A percentile compares a stretch with the other conserved stretches of the same genome.
phyloP scores from a whole-genome alignment of 2,329 filamentous ascomycete genomes.

The Lasiodiplodia hormozganensis region DNA sequence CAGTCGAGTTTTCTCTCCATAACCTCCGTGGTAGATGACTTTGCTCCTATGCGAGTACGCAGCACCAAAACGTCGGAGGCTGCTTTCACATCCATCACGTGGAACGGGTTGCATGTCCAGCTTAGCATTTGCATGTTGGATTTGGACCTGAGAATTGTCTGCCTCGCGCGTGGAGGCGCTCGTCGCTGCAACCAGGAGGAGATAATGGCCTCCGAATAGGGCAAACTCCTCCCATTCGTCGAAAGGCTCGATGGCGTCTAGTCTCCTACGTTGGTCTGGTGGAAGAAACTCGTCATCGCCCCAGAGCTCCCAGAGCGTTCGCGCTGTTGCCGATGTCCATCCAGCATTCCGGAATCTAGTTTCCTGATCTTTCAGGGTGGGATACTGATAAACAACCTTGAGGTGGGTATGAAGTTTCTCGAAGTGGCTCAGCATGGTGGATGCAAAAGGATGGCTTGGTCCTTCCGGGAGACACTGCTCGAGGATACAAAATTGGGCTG shows the following conservation, averaged over 20 bases:
- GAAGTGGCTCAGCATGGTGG: constrained; percentile 85
- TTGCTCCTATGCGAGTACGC: constrained; percentile 42
- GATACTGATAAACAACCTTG: constrained; percentile 76
- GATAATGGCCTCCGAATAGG: constrained; percentile 84
- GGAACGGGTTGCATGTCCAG: neutral
- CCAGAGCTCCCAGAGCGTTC: constrained; percentile 86
- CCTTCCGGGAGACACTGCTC: constrained; percentile 88
- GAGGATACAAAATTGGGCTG: constrained; percentile 82
- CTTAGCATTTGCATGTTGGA: neutral
- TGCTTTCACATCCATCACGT: constrained; percentile 27
- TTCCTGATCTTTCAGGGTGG: constrained; percentile 69
- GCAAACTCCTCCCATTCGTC: constrained; percentile 97
- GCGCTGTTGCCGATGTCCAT: constrained; percentile 68
- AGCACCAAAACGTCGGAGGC: constrained; percentile 49
- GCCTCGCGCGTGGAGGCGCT: neutral
- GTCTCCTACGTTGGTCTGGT: constrained; percentile 61
- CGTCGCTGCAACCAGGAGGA: constrained; percentile 70
- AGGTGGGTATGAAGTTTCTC: constrained; percentile 79
- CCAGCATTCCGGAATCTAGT: constrained; percentile 72
- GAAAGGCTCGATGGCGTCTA: constrained; percentile 81
- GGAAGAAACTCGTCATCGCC: constrained; percentile 70
- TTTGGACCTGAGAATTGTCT: neutral
- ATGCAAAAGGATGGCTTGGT: constrained; percentile 79
- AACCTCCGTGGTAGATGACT: constrained; percentile 53
- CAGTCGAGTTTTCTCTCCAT: constrained; percentile 57